Evolutionary conservation across 768 basidiomycete species (phyloP).

Genomic region (Trametes cingulata): DNA sequence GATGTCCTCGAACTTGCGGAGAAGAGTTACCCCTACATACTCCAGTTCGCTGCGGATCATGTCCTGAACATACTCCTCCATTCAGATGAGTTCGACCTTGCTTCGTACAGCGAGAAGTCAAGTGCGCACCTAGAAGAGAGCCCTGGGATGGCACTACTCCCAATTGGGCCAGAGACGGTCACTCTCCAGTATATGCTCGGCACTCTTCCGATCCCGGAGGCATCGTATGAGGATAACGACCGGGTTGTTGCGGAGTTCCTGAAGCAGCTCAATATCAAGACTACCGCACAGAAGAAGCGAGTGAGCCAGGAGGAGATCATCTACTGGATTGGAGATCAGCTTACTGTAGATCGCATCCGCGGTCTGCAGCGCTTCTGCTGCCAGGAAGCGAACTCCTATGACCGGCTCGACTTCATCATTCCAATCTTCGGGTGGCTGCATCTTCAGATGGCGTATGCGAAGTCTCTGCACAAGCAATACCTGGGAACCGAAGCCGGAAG

Average conservation of each 20-base stretch:
- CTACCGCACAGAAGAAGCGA: not conserved
- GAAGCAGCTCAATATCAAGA: constrained; percentile 15
- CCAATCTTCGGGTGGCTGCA: constrained; percentile 45
- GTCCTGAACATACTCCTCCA: not conserved
- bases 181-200: constrained; percentile 20
- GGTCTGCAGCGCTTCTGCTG: constrained; percentile 37
- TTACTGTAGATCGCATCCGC: constrained; percentile 40
- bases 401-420: constrained; percentile 38
- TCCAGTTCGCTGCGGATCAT: not conserved
- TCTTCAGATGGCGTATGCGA: constrained; percentile 17
- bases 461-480: constrained; percentile 43
- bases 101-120: not conserved
- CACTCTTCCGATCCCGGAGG: constrained; percentile 23
- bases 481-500: constrained; percentile 30
- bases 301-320: no score
- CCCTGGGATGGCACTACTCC: constrained; percentile 19
- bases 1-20: not conserved
- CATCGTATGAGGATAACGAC: constrained; percentile 29
- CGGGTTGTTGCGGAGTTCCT: constrained; percentile 16
- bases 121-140: constrained; percentile 4
- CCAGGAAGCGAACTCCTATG: constrained; percentile 41
- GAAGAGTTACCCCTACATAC: not conserved
- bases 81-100: not conserved
- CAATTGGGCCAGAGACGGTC: constrained; percentile 13
- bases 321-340: constrained; percentile 30